Evolutionary conservation across 768 basidiomycete species (phyloP).

Genomic region (Boletus subparvulus): DNA sequence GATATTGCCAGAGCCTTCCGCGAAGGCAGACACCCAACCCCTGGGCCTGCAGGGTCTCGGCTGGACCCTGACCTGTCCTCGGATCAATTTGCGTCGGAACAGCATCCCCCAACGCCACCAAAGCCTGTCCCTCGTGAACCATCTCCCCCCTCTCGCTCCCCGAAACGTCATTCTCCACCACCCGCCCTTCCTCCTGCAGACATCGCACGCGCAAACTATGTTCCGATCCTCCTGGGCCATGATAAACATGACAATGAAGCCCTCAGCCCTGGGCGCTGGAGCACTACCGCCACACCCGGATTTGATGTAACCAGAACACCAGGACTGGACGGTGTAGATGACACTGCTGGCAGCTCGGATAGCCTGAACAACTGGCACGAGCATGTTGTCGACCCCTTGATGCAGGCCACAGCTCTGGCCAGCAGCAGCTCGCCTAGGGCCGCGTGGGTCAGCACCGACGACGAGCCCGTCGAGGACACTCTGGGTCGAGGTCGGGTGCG

Average conservation of each 20-base stretch:
- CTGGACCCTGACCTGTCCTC: conserved; percentile 24
- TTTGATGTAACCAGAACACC: conserved; percentile 28
- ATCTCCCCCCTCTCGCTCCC: conserved; percentile 28
- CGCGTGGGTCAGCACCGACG: conserved; percentile 43
- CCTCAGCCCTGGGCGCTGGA: conserved; percentile 64
- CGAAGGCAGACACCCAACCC: conserved; percentile 82
- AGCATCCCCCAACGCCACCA: conserved; percentile 17
- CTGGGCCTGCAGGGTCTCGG: conserved; percentile 67
- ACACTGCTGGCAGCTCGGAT: conserved; percentile 17
- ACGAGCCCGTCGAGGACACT: conserved; percentile 24
- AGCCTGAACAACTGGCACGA: conserved; percentile 30
- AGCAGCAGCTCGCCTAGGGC: conserved; percentile 21
- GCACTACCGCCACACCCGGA: conserved; percentile 75
- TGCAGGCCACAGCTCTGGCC: conserved; percentile 21
- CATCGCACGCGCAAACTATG: conserved; percentile 29
- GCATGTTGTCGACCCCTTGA: conserved; percentile 30
- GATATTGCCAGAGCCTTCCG: conserved; percentile 93
- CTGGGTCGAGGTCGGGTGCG: conserved; percentile 14
- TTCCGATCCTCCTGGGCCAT: conserved; percentile 21
- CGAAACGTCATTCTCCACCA: conserved; percentile 34
- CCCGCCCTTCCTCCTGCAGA: conserved; percentile 31
- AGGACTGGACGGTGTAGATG: conserved; percentile 21
- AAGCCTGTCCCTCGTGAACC: conserved; percentile 26
- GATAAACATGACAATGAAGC: conserved; percentile 33
- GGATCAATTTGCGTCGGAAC: conserved; percentile 16